These are phyloP conservation scores for Ajuga chamaepitys DNA, from an alignment of 257 asterid genomes.

Conservation along the genomic window DNA sequence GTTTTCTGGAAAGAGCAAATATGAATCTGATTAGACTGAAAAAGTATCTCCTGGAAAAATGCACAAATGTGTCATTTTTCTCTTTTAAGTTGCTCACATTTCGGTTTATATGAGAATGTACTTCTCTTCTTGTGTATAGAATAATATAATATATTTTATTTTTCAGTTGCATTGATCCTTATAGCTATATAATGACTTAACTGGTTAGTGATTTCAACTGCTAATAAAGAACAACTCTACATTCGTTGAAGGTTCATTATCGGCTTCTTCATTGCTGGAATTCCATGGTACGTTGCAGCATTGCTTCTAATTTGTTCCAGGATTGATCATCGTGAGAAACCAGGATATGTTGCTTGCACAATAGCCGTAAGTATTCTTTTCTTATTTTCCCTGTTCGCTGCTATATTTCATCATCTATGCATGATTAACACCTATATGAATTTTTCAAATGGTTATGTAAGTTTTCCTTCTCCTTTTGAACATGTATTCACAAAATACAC, in stretches of 20 bases:
- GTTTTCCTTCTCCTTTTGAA: neutral
- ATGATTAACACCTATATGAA: neutral
- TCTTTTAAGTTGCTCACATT: neutral
- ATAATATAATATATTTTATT: too few species aligned
- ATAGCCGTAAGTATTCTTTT: constrained; percentile 60
- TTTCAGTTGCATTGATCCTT: neutral
- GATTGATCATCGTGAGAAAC: constrained; percentile 81
- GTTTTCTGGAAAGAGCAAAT: too few species aligned
- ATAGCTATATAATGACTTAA: neutral
- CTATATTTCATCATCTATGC: neutral
- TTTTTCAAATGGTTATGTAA: neutral
- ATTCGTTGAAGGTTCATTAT: constrained; percentile 55
- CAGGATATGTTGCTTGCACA: constrained; percentile 66
- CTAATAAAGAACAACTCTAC: neutral
- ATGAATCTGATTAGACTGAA: neutral
- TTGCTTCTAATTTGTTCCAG: constrained; percentile 53
- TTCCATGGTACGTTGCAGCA: constrained; percentile 82
- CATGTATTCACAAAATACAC: neutral
- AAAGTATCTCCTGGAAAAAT: neutral
- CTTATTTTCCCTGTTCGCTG: neutral
- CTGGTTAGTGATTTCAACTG: neutral
- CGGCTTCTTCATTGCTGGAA: constrained; percentile 77
- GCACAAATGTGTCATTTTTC: neutral
- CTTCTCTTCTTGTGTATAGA: neutral
- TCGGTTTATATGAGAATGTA: neutral